Percentiles rank a stretch among this genome's conserved stretches.
These are phyloP conservation scores for Megacollybia marginata DNA, from an alignment of 768 basidiomycete genomes.

Conservation along the genomic window DNA sequence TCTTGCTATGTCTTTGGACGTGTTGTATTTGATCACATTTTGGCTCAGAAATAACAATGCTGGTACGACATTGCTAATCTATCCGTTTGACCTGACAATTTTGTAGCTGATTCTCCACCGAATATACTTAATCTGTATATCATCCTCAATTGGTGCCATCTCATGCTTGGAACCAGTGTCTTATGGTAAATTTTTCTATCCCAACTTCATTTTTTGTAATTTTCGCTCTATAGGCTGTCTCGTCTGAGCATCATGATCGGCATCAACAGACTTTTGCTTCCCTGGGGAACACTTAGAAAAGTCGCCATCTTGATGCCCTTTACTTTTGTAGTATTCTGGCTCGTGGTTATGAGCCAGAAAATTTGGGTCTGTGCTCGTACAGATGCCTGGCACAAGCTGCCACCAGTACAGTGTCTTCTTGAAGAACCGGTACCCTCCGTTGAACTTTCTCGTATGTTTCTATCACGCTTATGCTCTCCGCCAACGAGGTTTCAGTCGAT, in stretches of 20 bases:
- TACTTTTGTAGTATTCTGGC: constrained; percentile 6
- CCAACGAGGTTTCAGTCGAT: constrained; percentile 11
- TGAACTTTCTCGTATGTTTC: constrained; percentile 6
- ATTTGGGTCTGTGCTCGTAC: constrained; percentile 5
- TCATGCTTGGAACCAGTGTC: background rate
- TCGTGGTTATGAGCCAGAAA: constrained; percentile 6
- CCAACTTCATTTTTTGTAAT: background rate
- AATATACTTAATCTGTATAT: background rate
- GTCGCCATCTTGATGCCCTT: constrained; percentile 4
- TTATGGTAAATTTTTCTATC: background rate
- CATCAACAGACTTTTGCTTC: background rate
- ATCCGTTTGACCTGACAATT: background rate
- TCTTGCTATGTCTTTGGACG: constrained; percentile 9
- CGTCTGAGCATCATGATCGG: constrained; percentile 2
- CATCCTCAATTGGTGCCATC: background rate
- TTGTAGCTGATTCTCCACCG: background rate
- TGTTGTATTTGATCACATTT: constrained; percentile 5
- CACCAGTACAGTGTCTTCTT: constrained; percentile 7
- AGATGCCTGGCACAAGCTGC: constrained; percentile 7
- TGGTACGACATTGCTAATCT: constrained; percentile 3
- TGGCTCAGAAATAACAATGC: constrained; percentile 5
- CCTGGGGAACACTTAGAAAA: constrained; percentile 2
- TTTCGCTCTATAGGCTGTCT: background rate
- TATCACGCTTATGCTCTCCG: no score
- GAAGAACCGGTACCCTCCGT: constrained; percentile 5